Evolutionary conservation across 2,329 filamentous ascomycete genomes (phyloP), one percentile per base, ranked within the genome.

Genomic region (Chaetomiaceae sp.): DNA sequence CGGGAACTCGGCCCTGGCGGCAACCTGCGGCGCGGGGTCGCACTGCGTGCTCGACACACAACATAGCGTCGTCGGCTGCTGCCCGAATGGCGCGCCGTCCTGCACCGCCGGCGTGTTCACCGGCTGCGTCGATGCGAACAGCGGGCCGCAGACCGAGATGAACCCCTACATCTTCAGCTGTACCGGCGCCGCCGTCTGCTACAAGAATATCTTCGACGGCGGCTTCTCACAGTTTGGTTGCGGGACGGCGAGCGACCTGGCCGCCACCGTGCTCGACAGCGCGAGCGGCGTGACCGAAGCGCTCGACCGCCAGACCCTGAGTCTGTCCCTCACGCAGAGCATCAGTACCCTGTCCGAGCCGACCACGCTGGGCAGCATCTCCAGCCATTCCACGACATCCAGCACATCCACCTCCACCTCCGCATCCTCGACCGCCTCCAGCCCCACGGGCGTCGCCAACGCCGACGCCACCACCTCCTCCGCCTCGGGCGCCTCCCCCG

Each of bases 161-260:
- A 71, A 81, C 52, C 76, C 77, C 0, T 79, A 79, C 49, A 65
- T 80, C 26, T 80, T 67, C 55, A 78, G 76, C 9, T 81, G 78
- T 59, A 52, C 59, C n/a, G 73, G 69, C 4, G 62, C 63, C 39
- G 56, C 74, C 37, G 69, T 77, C 14, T 81, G 78, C 57, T 81
- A 76, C 61, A 68, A 61, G 52, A 81, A 81, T 55, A 56, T 64
- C 8, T 81, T 73, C 49, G 72, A 71, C 0, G 76, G 75, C 11
- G 77, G 76, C 2, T 76, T 67, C 56, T 76, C 64, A 41, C 78
- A 81, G 60, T 81, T 68, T 42, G 78, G 78, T 1, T 81, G 78
- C 52, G 78, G 76, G 15, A 67, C 69, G 7, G 70, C 69, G 1
- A 71, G 73, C 22, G 61, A 63, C 22, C 53, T 75, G 48, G 76